A percentile compares a stretch with the other conserved stretches of the same genome.
Evolutionary conservation across 495 filamentous ascomycete genomes (phyloP).

Genomic region (Penicillium cataractarum): DNA sequence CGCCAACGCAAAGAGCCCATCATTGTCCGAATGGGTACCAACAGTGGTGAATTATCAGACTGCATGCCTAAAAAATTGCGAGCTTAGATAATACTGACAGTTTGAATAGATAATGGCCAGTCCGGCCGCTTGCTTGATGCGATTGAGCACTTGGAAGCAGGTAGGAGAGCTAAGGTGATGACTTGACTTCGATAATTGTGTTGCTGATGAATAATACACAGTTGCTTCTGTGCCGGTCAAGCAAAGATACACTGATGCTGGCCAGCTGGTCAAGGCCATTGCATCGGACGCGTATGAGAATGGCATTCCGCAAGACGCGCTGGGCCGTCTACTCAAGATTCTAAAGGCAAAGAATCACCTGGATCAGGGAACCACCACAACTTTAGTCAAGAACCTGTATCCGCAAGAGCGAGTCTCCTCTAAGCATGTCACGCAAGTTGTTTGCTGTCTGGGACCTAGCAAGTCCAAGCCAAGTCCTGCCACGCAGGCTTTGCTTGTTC

Average conservation of each 20-base stretch:
- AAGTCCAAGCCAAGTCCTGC: conserved; percentile 73
- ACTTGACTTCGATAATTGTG: not conserved
- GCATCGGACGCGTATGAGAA: conserved; percentile 61
- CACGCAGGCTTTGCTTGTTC: conserved; percentile 69
- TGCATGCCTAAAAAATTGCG: not conserved
- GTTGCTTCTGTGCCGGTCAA: conserved; percentile 47
- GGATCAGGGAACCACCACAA: conserved; percentile 71
- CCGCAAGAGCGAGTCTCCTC: conserved; percentile 65
- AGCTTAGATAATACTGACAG: not conserved
- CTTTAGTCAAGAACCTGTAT: conserved; percentile 74
- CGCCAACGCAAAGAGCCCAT: not conserved
- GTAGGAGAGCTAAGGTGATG: conserved; percentile 27
- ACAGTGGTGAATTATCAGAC: not conserved
- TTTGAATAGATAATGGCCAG: conserved; percentile 5
- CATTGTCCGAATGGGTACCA: not conserved
- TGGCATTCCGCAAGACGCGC: conserved; percentile 62
- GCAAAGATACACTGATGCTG: conserved; percentile 48
- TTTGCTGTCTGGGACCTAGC: conserved; percentile 78
- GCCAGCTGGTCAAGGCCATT: conserved; percentile 43
- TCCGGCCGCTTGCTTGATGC: conserved; percentile 41
- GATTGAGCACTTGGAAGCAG: conserved; percentile 47
- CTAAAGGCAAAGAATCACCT: conserved; percentile 68
- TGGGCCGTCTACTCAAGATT: conserved; percentile 67
- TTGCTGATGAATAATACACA: conserved; percentile 25
- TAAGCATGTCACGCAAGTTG: conserved; percentile 64